Conservation (phyloP, 176 grass and related monocot species). For the Avena insularis region DNA sequence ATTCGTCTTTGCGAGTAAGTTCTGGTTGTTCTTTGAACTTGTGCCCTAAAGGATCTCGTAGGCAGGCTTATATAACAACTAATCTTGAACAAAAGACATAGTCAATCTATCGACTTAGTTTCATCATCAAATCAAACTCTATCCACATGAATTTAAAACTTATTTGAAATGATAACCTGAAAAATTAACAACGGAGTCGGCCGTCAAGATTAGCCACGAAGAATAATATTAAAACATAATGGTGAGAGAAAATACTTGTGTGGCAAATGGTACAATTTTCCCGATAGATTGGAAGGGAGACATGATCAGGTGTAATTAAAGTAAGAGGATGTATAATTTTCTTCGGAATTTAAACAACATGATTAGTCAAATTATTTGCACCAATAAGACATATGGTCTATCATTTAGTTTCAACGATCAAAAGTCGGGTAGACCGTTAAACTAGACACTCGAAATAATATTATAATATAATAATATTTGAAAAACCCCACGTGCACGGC, state of each 20-base stretch:
- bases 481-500: too few species aligned
- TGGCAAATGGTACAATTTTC: neutral
- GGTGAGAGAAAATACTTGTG: neutral
- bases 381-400: too few species aligned
- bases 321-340: neutral
- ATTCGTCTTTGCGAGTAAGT: too few species aligned
- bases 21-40: too few species aligned
- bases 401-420: neutral
- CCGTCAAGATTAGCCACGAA: neutral
- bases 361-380: too few species aligned
- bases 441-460: neutral
- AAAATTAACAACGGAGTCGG: neutral
- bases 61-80: neutral
- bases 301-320: neutral
- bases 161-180: neutral
- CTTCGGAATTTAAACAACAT: neutral
- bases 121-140: neutral
- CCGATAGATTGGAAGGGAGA: neutral
- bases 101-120: neutral
- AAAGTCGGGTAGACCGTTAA: neutral
- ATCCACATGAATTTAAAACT: neutral
- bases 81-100: neutral
- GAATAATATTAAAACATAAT: neutral
- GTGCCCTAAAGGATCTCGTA: too few species aligned
- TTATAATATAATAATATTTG: neutral